Evolutionary conservation across 2,329 filamentous ascomycete species (phyloP).

Genomic region (Chaetomium olivaceum): DNA sequence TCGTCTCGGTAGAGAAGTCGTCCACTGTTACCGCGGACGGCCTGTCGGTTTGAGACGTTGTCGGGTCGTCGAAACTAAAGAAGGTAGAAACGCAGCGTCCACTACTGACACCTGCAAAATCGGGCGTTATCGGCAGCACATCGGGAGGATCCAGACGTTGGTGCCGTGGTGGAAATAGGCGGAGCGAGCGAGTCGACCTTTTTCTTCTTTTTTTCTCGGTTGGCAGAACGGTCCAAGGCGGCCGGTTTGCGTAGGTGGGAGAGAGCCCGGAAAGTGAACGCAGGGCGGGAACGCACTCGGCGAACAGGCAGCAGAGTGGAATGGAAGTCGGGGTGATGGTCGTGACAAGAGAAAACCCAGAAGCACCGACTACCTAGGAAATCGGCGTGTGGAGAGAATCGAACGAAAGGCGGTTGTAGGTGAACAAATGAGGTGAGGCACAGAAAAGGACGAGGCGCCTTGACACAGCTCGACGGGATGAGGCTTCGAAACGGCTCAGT

Average conservation of each 20-base stretch:
- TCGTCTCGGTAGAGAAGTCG: conserved; percentile 43
- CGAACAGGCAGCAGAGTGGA: conserved; percentile 5
- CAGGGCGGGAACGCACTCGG: conserved; percentile 11
- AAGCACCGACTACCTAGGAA: background rate
- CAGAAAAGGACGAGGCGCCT: conserved; percentile 22
- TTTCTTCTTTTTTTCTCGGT: conserved; percentile 3
- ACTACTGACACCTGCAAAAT: conserved; percentile 31
- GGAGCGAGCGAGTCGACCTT: conserved; percentile 18
- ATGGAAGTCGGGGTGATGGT: conserved; percentile 20
- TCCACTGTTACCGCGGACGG: conserved; percentile 52
- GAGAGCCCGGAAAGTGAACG: conserved; percentile 14
- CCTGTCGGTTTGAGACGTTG: conserved; percentile 32
- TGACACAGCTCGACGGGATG: conserved; percentile 11
- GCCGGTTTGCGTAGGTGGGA: conserved; percentile 17
- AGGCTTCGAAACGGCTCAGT: conserved; percentile 20
- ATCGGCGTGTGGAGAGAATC: conserved; percentile 24
- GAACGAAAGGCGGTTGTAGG: conserved; percentile 32
- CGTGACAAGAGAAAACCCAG: conserved; percentile 27
- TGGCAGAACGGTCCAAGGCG: conserved; percentile 12
- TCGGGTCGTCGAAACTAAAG: conserved; percentile 5
- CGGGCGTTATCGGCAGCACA: conserved; percentile 31
- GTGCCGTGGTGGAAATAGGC: background rate
- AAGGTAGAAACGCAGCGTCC: conserved; percentile 27
- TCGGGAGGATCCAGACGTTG: conserved; percentile 26
- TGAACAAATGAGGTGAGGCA: conserved; percentile 20